Percentiles rank a stretch among this genome's conserved stretches.
These are phyloP conservation scores for Verticillium nonalfalfae DNA, from an alignment of 2,329 filamentous ascomycete species.

Conservation along the genomic window DNA sequence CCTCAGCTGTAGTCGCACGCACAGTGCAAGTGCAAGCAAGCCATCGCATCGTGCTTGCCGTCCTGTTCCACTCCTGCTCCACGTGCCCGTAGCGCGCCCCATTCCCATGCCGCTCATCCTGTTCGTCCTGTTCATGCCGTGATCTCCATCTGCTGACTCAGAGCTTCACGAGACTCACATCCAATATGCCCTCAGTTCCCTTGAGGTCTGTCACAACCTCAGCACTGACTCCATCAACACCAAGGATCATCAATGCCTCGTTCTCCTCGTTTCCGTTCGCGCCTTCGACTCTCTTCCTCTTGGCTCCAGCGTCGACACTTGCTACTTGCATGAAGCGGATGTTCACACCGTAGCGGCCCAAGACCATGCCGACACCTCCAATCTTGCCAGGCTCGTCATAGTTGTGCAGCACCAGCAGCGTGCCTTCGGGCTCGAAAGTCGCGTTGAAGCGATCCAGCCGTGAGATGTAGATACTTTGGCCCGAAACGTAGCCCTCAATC, in stretches of 20 bases:
- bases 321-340: slow-evolving; percentile 76
- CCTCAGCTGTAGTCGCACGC: neutral
- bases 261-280: slow-evolving; percentile 31
- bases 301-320: slow-evolving; percentile 35
- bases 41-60: neutral
- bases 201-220: slow-evolving; percentile 44
- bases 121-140: neutral
- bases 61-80: neutral
- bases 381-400: slow-evolving; percentile 80
- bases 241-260: slow-evolving; percentile 78
- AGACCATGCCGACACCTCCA: slow-evolving; percentile 65
- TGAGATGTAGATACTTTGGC: slow-evolving; percentile 61
- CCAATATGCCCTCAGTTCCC: slow-evolving; percentile 44
- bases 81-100: neutral
- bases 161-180: slow-evolving; percentile 46
- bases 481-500: slow-evolving; percentile 62
- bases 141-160: slow-evolving; percentile 13
- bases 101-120: neutral
- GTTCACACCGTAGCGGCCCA: slow-evolving; percentile 68
- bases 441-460: slow-evolving; percentile 68
- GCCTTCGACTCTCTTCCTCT: slow-evolving; percentile 9
- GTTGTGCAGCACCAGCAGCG: slow-evolving; percentile 71
- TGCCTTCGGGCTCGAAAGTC: slow-evolving; percentile 67
- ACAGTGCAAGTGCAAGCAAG: neutral
- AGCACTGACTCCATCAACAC: slow-evolving; percentile 60